Conservation (phyloP, 345 rosid genomes). For the Syzygium aromaticum region DNA sequence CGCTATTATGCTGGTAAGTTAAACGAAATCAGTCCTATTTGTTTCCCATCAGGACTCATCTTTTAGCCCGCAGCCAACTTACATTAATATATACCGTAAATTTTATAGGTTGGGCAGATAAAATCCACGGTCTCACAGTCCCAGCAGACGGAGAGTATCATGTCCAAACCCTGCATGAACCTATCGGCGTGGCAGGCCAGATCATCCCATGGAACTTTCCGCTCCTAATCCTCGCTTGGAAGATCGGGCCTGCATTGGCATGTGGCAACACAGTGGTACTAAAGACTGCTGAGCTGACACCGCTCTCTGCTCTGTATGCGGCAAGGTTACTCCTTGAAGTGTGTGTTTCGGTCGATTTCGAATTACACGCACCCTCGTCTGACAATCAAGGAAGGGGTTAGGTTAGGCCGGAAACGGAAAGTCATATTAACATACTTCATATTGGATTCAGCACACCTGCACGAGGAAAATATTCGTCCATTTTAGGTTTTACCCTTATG, state of each 20-base stretch:
- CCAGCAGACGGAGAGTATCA: constrained; percentile 14
- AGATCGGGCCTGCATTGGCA: constrained; percentile 25
- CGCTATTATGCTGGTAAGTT: constrained; percentile 80
- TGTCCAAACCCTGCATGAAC: constrained; percentile 25
- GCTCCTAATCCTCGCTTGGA: constrained; percentile 14
- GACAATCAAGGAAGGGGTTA: not conserved
- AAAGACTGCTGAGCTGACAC: constrained; percentile 26
- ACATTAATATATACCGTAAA: not conserved
- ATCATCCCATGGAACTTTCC: constrained; percentile 33
- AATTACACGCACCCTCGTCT: not conserved
- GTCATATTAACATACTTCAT: not conserved
- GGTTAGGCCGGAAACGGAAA: not conserved
- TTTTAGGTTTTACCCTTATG: not conserved
- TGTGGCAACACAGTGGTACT: constrained; percentile 19
- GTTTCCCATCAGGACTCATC: not conserved
- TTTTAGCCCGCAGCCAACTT: not conserved
- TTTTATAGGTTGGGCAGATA: constrained; percentile 16
- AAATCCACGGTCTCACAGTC: constrained; percentile 24
- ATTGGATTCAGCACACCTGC: not conserved
- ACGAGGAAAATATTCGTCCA: not conserved
- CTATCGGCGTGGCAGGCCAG: constrained; percentile 23
- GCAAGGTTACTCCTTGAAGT: constrained; percentile 73
- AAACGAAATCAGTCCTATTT: not conserved
- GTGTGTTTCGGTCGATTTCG: not conserved
- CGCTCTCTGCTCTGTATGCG: constrained; percentile 22